These are phyloP conservation scores for Bigelowiella natans DNA, from an alignment of 78 protist species.

Conservation along the genomic window DNA sequence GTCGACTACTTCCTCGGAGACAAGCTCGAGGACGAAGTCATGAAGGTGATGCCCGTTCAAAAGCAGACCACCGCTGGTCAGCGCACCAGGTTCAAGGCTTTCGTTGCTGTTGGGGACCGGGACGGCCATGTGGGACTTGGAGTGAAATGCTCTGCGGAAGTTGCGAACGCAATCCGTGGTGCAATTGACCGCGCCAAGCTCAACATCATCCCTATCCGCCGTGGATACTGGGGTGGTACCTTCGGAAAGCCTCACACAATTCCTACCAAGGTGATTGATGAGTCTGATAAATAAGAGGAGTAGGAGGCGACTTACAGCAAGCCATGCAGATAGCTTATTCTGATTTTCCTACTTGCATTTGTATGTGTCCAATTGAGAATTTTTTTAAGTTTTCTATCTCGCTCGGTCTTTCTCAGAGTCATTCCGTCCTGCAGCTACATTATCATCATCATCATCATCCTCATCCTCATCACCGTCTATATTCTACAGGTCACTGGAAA, in stretches of 20 bases:
- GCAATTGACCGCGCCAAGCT: conserved; percentile 93
- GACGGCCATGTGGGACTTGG: conserved; percentile 99
- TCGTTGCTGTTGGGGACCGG: conserved; percentile 77
- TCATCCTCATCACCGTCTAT: too few species aligned
- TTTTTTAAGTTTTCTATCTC: too few species aligned
- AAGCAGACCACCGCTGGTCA: conserved; percentile 99
- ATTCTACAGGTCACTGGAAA: conserved; percentile 94
- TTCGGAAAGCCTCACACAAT: conserved; percentile 99
- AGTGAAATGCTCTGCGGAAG: conserved; percentile 93
- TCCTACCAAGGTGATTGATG: conserved; percentile 94
- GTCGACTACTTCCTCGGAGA: conserved; percentile 45
- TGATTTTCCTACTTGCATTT: too few species aligned
- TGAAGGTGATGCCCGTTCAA: conserved; percentile 98
- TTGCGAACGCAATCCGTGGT: conserved; percentile 95
- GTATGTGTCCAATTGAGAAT: too few species aligned
- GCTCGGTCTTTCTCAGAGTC: too few species aligned
- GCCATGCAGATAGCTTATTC: background rate
- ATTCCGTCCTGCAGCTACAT: too few species aligned
- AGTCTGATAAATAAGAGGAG: too few species aligned
- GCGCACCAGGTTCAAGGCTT: conserved; percentile 98
- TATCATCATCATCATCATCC: too few species aligned
- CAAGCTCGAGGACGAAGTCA: conserved; percentile 89
- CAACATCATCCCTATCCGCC: conserved; percentile 91
- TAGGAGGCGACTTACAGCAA: background rate
- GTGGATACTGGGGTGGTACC: conserved; percentile 99